These are phyloP conservation scores for Brassica balearica DNA, from an alignment of 441 rosid genomes.

Conservation along the genomic window DNA sequence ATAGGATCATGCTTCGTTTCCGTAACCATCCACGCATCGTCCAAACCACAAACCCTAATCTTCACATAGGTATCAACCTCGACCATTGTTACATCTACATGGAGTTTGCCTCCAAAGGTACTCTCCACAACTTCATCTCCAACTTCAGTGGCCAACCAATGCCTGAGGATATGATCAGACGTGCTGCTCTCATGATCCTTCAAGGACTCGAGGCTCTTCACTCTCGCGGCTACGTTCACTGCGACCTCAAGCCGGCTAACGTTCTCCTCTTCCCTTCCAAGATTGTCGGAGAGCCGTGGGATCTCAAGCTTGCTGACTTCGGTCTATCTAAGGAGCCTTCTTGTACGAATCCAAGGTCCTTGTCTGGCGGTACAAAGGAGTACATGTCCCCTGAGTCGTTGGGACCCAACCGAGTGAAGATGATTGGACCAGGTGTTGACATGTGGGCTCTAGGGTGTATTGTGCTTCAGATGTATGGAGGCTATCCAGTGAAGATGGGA, in stretches of 20 bases:
- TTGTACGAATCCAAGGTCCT: background rate
- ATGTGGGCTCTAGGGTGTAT: conserved; percentile 24
- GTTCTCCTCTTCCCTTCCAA: too few relatives aligned
- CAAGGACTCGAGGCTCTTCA: conserved; percentile 33
- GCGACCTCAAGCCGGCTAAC: conserved; percentile 20
- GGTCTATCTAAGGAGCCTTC: conserved; percentile 22
- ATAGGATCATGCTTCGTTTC: conserved; percentile 14
- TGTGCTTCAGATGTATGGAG: conserved; percentile 19
- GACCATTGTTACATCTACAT: background rate
- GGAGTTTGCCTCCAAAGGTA: conserved; percentile 26
- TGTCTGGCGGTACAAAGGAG: background rate
- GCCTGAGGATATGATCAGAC: conserved; percentile 6
- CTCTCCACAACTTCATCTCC: conserved; percentile 21
- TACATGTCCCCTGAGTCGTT: conserved; percentile 24
- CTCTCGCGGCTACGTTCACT: conserved; percentile 25
- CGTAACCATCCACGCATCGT: conserved; percentile 19
- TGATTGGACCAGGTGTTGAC: conserved; percentile 6
- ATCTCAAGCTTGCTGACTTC: background rate
- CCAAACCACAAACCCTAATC: background rate
- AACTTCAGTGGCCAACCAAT: conserved; percentile 7
- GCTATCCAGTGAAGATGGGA: background rate
- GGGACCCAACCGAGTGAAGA: background rate
- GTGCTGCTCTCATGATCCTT: conserved; percentile 5
- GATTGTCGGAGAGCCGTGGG: conserved; percentile 7
- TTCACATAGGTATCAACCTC: background rate